Evolutionary conservation across 2,329 filamentous ascomycete genomes (phyloP).

Genomic region (Verticillium longisporum): DNA sequence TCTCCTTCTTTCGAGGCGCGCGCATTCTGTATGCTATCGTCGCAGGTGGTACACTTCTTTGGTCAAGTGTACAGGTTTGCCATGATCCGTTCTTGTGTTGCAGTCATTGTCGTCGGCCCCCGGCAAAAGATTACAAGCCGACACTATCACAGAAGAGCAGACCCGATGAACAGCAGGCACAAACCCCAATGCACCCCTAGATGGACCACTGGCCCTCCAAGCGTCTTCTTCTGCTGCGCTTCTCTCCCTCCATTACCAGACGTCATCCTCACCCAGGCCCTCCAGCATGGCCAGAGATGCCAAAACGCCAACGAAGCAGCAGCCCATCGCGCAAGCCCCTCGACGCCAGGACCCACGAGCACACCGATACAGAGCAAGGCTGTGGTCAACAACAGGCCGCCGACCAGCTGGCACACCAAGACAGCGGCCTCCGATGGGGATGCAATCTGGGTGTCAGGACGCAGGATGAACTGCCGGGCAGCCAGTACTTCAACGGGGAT

Average conservation of each 20-base stretch:
- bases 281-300: conserved; percentile 39
- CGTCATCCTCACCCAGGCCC: conserved; percentile 30
- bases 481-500: conserved; percentile 32
- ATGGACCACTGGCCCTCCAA: conserved; percentile 42
- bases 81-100: too few species aligned
- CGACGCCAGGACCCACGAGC: conserved; percentile 19
- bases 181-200: conserved; percentile 32
- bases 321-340: conserved; percentile 23
- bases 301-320: conserved; percentile 37
- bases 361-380: conserved; percentile 35
- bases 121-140: too few species aligned
- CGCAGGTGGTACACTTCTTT: too few species aligned
- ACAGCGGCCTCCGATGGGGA: conserved; percentile 28
- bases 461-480: conserved; percentile 37
- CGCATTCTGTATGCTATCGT: not conserved
- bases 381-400: conserved; percentile 37
- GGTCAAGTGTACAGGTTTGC: too few species aligned
- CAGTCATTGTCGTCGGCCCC: too few species aligned
- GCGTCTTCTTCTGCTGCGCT: conserved; percentile 14
- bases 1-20: not conserved
- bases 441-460: conserved; percentile 33
- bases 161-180: conserved; percentile 24
- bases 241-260: conserved; percentile 9
- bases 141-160: conserved; percentile 11
- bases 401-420: conserved; percentile 39